Evolutionary conservation across 139 green algal species (phyloP).

Genomic region (Pseudopediastrum boryanum): DNA sequence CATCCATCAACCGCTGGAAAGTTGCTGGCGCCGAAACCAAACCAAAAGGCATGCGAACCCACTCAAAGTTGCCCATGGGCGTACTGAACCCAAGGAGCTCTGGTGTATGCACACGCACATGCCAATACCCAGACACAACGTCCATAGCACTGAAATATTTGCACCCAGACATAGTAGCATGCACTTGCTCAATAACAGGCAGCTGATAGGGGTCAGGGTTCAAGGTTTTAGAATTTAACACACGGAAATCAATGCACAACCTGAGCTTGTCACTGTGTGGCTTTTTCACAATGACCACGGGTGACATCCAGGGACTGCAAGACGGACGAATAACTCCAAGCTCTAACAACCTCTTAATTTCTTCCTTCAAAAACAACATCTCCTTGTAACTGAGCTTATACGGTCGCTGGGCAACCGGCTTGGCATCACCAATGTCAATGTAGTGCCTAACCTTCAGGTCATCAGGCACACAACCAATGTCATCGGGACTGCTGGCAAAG

Average conservation of each 20-base stretch:
- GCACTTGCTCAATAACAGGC: slow-evolving; percentile 12
- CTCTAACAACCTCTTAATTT: not conserved
- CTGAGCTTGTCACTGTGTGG: slow-evolving; percentile 5
- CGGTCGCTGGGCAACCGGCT: not conserved
- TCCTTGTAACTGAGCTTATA: slow-evolving; percentile 6
- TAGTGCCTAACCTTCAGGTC: not conserved
- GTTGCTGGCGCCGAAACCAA: slow-evolving; percentile 18
- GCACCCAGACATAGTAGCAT: slow-evolving; percentile 7
- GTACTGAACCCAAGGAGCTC: slow-evolving; percentile 16
- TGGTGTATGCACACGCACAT: not conserved
- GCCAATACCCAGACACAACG: slow-evolving; percentile 20
- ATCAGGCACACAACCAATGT: slow-evolving; percentile 24
- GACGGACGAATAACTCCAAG: slow-evolving; percentile 6
- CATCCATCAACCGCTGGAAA: slow-evolving; percentile 39
- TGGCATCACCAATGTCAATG: not conserved
- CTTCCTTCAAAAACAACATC: slow-evolving; percentile 12
- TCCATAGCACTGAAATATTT: slow-evolving; percentile 8
- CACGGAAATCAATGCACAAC: not conserved
- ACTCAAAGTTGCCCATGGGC: slow-evolving; percentile 17
- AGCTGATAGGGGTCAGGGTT: slow-evolving; percentile 7
- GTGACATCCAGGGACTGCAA: slow-evolving; percentile 18
- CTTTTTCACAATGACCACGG: slow-evolving; percentile 19
- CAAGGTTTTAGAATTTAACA: not conserved
- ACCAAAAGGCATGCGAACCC: slow-evolving; percentile 13
- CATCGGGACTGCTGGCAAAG: slow-evolving; percentile 4